phyloP scores from a whole-genome alignment of 148 eudicot genomes.

The Camellia lanceoleosa region DNA sequence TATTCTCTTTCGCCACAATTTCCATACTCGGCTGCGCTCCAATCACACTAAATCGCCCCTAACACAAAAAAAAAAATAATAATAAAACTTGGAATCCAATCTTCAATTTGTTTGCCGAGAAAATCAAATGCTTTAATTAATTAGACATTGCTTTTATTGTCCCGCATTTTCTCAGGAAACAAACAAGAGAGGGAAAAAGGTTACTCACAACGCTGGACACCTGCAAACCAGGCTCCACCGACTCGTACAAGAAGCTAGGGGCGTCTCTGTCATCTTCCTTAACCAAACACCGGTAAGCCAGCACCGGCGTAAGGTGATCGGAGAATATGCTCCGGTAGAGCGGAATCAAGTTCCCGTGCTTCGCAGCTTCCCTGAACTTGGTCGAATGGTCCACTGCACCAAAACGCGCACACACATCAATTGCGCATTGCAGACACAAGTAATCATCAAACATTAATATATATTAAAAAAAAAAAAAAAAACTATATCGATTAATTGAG shows the following conservation, averaged over 20 bases:
- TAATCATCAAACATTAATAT: background rate
- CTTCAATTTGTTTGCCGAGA: background rate
- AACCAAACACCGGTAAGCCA: conserved; percentile 91
- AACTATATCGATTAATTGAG: background rate
- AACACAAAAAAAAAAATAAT: conserved; percentile 7
- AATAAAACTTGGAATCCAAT: background rate
- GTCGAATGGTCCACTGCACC: conserved; percentile 50
- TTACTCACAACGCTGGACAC: conserved; percentile 65
- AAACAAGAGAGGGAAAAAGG: background rate
- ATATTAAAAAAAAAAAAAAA: background rate
- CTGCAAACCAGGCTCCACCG: conserved; percentile 75
- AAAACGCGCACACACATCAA: conserved; percentile 17
- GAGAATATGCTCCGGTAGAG: conserved; percentile 69
- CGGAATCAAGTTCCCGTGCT: conserved; percentile 84
- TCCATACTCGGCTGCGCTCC: conserved; percentile 99
- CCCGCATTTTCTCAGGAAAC: background rate
- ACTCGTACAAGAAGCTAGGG: conserved; percentile 91
- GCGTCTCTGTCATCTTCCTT: conserved; percentile 94
- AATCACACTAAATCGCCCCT: conserved; percentile 96
- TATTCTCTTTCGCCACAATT: conserved; percentile 89
- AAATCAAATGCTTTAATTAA: background rate
- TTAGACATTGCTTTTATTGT: background rate
- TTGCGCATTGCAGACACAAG: background rate
- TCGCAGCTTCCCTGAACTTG: conserved; percentile 79
- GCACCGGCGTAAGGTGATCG: conserved; percentile 95